These are phyloP conservation scores for Fulvia fulva DNA, from an alignment of 2,329 filamentous ascomycete genomes.

Conservation along the genomic window DNA sequence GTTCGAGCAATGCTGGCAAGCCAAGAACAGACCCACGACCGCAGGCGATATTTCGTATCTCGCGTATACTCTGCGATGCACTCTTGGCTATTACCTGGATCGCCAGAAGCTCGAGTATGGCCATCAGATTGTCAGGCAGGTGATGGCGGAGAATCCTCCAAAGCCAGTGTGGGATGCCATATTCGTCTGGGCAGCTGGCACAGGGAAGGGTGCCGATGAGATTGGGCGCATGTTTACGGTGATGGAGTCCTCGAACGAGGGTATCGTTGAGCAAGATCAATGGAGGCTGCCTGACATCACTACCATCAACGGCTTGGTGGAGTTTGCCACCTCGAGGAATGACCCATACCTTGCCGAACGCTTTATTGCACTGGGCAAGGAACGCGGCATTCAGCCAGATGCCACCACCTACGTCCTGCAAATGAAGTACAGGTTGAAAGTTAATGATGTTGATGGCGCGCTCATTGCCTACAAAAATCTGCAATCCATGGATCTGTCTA, in stretches of 20 bases:
- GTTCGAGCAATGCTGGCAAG: slow-evolving; percentile 43
- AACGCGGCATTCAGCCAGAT: slow-evolving; percentile 64
- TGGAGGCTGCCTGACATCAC: slow-evolving; percentile 57
- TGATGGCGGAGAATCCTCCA: slow-evolving; percentile 26
- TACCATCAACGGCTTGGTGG: slow-evolving; percentile 74
- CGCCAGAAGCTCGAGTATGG: slow-evolving; percentile 61
- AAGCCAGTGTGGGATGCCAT: slow-evolving; percentile 62
- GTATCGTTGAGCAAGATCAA: slow-evolving; percentile 40
- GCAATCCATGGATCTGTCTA: slow-evolving; percentile 52
- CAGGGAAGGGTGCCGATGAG: slow-evolving; percentile 68
- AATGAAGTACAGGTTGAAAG: slow-evolving; percentile 70
- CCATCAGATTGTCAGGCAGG: slow-evolving; percentile 51
- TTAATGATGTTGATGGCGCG: slow-evolving; percentile 68
- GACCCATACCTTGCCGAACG: slow-evolving; percentile 71
- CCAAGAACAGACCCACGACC: background rate
- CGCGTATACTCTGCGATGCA: background rate
- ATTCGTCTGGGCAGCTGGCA: slow-evolving; percentile 70
- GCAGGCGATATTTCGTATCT: too few relatives aligned
- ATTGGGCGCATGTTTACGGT: slow-evolving; percentile 68
- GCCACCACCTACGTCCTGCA: slow-evolving; percentile 68
- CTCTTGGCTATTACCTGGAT: slow-evolving; percentile 24
- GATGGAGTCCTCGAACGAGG: slow-evolving; percentile 46
- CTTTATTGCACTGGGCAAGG: slow-evolving; percentile 63
- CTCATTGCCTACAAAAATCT: slow-evolving; percentile 62
- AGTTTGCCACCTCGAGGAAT: slow-evolving; percentile 64